A percentile compares a stretch with the other conserved stretches of the same genome.
Conservation (phyloP, 2,329 filamentous ascomycete genomes). For the Neospermospora avenae region DNA sequence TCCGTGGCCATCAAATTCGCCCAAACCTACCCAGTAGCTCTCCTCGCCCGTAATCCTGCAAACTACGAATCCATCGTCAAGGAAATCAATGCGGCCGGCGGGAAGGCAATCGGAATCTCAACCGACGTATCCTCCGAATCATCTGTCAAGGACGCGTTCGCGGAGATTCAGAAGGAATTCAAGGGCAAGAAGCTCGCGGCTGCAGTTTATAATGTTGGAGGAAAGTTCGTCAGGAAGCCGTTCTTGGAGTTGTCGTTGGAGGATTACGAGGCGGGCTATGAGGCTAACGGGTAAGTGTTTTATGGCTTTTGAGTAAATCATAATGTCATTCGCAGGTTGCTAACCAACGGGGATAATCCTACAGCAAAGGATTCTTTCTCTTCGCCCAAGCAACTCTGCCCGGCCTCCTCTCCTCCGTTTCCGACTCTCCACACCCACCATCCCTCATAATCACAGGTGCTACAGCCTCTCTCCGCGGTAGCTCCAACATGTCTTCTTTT, state of each 20-base stretch:
- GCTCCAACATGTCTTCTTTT: slow-evolving; percentile 66
- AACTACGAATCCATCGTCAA: slow-evolving; percentile 64
- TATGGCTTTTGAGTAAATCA: too few species aligned
- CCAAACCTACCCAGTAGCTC: slow-evolving; percentile 66
- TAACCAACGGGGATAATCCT: background rate
- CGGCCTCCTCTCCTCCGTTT: slow-evolving; percentile 60
- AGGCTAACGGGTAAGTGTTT: slow-evolving; percentile 46
- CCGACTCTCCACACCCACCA: slow-evolving; percentile 59
- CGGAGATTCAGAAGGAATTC: slow-evolving; percentile 58
- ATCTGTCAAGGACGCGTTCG: slow-evolving; percentile 56
- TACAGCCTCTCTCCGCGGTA: slow-evolving; percentile 74
- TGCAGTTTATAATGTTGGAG: slow-evolving; percentile 68
- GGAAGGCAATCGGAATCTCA: slow-evolving; percentile 66
- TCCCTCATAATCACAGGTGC: slow-evolving; percentile 84
- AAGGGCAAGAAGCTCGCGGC: slow-evolving; percentile 54
- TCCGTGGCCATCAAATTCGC: slow-evolving; percentile 56
- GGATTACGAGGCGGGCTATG: slow-evolving; percentile 47
- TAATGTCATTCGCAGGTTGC: too few species aligned
- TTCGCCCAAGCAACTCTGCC: slow-evolving; percentile 74
- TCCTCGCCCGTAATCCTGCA: slow-evolving; percentile 66
- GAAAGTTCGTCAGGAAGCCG: slow-evolving; percentile 48
- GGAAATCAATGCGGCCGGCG: slow-evolving; percentile 66
- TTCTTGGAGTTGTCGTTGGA: slow-evolving; percentile 54
- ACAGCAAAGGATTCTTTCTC: slow-evolving; percentile 59
- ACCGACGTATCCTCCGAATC: slow-evolving; percentile 57